Conservation (phyloP, 768 basidiomycete genomes). For the Pholiota molesta region DNA sequence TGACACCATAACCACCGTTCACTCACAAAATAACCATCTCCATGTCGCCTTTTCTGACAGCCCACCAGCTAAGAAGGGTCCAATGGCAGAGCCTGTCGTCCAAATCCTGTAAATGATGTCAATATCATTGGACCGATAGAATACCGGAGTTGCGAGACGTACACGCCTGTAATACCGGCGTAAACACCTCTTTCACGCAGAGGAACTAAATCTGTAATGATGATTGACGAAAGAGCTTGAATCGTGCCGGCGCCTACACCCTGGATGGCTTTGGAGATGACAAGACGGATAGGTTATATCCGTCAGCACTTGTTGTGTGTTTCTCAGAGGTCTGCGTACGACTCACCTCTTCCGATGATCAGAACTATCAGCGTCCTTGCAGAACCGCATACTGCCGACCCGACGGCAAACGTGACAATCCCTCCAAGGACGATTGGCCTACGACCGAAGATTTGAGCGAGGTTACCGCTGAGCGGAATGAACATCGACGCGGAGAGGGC, state of each 20-base stretch:
- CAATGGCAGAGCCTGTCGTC: slow-evolving; percentile 35
- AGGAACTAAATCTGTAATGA: slow-evolving; percentile 49
- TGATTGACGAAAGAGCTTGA: slow-evolving; percentile 38
- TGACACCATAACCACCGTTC: neutral
- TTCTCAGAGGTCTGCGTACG: too few relatives aligned
- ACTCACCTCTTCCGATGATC: slow-evolving; percentile 42
- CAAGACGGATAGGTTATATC: too few relatives aligned
- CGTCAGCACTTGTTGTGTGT: too few relatives aligned
- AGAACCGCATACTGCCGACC: slow-evolving; percentile 45
- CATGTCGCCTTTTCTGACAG: slow-evolving; percentile 35
- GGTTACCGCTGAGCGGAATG: slow-evolving; percentile 40
- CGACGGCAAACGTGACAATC: slow-evolving; percentile 40
- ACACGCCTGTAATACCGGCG: slow-evolving; percentile 39
- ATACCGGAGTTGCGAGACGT: slow-evolving; percentile 2
- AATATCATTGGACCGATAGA: neutral
- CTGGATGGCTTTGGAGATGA: slow-evolving; percentile 33
- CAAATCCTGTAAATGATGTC: slow-evolving; percentile 25
- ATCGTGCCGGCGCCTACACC: slow-evolving; percentile 45
- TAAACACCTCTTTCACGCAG: slow-evolving; percentile 46
- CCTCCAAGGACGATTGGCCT: slow-evolving; percentile 31
- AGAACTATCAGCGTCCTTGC: slow-evolving; percentile 43
- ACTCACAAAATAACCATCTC: slow-evolving; percentile 46
- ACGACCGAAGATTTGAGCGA: slow-evolving; percentile 45
- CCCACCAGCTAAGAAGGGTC: slow-evolving; percentile 38
- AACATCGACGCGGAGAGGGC: slow-evolving; percentile 42